Evolutionary conservation across 2,329 filamentous ascomycete genomes (phyloP), one percentile per base, ranked within the genome.

Genomic region (Colletotrichum echinochloae): DNA sequence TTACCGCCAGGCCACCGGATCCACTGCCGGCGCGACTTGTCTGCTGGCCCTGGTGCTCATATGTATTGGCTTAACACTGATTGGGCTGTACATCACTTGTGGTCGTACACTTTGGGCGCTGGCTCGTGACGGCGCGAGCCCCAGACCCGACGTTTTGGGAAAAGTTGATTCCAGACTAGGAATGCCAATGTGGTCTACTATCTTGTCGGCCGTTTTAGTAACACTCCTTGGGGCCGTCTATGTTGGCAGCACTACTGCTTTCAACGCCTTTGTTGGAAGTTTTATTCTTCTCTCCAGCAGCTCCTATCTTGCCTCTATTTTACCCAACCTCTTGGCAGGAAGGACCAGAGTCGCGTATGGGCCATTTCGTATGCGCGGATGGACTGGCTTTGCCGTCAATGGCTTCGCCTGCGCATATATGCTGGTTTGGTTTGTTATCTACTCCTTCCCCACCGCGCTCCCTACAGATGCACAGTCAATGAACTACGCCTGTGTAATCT

Each of bases 221-320:
- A 89, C 89, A 0, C 77, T 90, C 3, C 81, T 93, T 0, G 90
- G 89, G 0, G 84, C 83, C 51, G 89, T 93, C 54, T 92, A 92
- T 73, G 85, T 93, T 1, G 90, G 88, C n/a, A 89, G 84, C 70
- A 86, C 83, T 1, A 90, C 89, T 0, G 91, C 91, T 0, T 93
- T 93, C 79, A 86, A 88, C 51, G 90, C 90, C 0, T 88, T 93
- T 33, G 87, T 92, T 9, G 89, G 89, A 12, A 80, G 77, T 37
- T 83, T 81, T 67, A 81, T 82, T 37, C 76, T 81, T 0, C 74
- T 81, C 9, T 81, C 78, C 16, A 81, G 73, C 9, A 68, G 88
- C 12, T 90, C 88, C 0, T 93, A 91, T 76, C 81, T 91, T 3
- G 87, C 88, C 0, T 89, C 89, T 8, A 89, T 93, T 64, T 78